These are phyloP conservation scores for Gamarada debralockiae DNA, from an alignment of 495 filamentous ascomycete species.

Conservation along the genomic window DNA sequence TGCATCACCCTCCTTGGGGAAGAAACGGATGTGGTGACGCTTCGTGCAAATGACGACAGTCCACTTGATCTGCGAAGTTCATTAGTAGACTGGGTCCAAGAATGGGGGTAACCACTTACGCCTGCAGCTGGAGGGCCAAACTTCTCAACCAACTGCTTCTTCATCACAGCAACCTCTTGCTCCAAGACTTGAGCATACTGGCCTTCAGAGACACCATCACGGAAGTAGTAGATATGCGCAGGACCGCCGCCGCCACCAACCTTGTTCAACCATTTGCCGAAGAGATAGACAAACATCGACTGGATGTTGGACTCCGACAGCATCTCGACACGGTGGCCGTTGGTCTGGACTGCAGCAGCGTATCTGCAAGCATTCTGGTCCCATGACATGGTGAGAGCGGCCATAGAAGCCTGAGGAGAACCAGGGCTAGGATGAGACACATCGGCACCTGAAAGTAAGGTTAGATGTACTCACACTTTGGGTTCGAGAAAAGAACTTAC, in stretches of 20 bases:
- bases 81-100: slow-evolving; percentile 2
- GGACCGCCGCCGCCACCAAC: slow-evolving; percentile 49
- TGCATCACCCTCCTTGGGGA: slow-evolving; percentile 51
- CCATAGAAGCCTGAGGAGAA: slow-evolving; percentile 64
- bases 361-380: slow-evolving; percentile 68
- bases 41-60: slow-evolving; percentile 87
- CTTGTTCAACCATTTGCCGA: slow-evolving; percentile 58
- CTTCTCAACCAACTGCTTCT: slow-evolving; percentile 45
- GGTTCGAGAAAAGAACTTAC: slow-evolving; percentile 5
- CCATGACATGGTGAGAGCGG: slow-evolving; percentile 79
- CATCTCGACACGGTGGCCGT: slow-evolving; percentile 73
- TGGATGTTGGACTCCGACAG: slow-evolving; percentile 61
- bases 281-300: slow-evolving; percentile 55
- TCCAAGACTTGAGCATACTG: slow-evolving; percentile 74
- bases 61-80: slow-evolving; percentile 47
- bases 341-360: slow-evolving; percentile 70
- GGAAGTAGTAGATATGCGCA: slow-evolving; percentile 80
- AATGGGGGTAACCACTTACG: not conserved
- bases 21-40: slow-evolving; percentile 91
- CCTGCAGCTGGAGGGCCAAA: slow-evolving; percentile 2
- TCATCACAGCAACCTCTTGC: slow-evolving; percentile 69
- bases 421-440: slow-evolving; percentile 80
- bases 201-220: slow-evolving; percentile 88
- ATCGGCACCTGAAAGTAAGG: slow-evolving; percentile 66
- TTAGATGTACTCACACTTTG: slow-evolving; percentile 10